phyloP scores from a whole-genome alignment of 331 rosid genomes.

The Malus hybrid region DNA sequence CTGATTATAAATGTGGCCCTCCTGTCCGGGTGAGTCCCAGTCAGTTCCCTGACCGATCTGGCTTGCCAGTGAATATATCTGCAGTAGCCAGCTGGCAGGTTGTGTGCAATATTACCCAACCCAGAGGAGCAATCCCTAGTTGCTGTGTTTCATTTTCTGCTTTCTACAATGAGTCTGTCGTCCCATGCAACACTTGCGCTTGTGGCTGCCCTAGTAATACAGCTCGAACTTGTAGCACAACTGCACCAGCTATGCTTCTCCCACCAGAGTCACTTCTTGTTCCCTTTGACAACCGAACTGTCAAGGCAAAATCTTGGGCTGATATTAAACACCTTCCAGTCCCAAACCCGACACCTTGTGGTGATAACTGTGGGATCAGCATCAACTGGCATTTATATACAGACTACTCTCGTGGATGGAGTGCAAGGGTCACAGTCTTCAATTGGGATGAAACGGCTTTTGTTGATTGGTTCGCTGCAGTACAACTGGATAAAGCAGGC shows the following conservation, averaged over 20 bases:
- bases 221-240: constrained; percentile 53
- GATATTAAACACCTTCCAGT: constrained; percentile 36
- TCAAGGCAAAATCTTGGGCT: constrained; percentile 77
- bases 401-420: constrained; percentile 81
- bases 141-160: constrained; percentile 96
- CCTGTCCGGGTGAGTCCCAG: constrained; percentile 76
- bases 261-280: constrained; percentile 83
- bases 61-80: constrained; percentile 53
- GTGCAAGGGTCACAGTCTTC: constrained; percentile 81
- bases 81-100: constrained; percentile 99
- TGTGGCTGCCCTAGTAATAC: constrained; percentile 76
- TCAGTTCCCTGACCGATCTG: constrained; percentile 47
- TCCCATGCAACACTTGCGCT: constrained; percentile 93
- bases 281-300: constrained; percentile 72
- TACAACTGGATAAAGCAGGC: constrained; percentile 68
- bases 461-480: constrained; percentile 93
- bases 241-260: constrained; percentile 77
- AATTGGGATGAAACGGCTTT: constrained; percentile 77
- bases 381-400: constrained; percentile 81
- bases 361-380: constrained; percentile 91
- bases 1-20: constrained; percentile 73
- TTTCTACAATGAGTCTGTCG: constrained; percentile 77
- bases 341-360: constrained; percentile 73
- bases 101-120: constrained; percentile 79
- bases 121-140: constrained; percentile 41